Evolutionary conservation across 129 eudicot genomes (phyloP).

Genomic region (Mikania micrantha): DNA sequence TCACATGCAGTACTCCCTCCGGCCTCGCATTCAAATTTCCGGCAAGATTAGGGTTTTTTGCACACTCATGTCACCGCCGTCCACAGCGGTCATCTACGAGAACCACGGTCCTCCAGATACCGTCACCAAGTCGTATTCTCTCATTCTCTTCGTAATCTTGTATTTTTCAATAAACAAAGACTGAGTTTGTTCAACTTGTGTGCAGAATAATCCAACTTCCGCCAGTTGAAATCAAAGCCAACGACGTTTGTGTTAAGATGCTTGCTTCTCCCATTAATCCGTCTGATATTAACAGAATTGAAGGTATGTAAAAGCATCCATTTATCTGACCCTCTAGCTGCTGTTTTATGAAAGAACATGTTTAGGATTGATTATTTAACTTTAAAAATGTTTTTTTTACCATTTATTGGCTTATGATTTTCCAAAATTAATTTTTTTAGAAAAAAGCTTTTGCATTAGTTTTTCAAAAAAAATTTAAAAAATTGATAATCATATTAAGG

Average conservation of each 20-base stretch:
- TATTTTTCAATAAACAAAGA: neutral
- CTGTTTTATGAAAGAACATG: too few species aligned
- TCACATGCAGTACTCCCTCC: constrained; percentile 7
- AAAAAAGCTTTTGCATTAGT: too few species aligned
- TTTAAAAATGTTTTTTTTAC: too few species aligned
- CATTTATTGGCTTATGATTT: too few species aligned
- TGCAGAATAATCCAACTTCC: constrained; percentile 63
- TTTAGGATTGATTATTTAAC: too few species aligned
- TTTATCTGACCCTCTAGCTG: too few species aligned
- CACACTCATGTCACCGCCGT: constrained; percentile 63
- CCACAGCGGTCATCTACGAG: constrained; percentile 53
- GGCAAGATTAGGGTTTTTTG: constrained; percentile 40
- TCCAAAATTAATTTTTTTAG: too few species aligned
- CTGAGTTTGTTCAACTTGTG: neutral
- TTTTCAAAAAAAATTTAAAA: too few species aligned
- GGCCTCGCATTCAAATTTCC: constrained; percentile 12
- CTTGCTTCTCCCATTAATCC: constrained; percentile 95
- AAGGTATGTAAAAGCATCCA: constrained; percentile 37
- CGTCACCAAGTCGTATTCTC: constrained; percentile 44
- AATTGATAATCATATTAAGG: too few species aligned
- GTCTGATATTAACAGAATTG: constrained; percentile 78
- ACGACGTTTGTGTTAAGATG: constrained; percentile 85
- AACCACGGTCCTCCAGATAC: constrained; percentile 68
- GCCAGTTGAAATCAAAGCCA: constrained; percentile 52
- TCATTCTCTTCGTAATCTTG: neutral